Conservation (phyloP, 257 asterid genomes). For the Salvia rosmarinus region DNA sequence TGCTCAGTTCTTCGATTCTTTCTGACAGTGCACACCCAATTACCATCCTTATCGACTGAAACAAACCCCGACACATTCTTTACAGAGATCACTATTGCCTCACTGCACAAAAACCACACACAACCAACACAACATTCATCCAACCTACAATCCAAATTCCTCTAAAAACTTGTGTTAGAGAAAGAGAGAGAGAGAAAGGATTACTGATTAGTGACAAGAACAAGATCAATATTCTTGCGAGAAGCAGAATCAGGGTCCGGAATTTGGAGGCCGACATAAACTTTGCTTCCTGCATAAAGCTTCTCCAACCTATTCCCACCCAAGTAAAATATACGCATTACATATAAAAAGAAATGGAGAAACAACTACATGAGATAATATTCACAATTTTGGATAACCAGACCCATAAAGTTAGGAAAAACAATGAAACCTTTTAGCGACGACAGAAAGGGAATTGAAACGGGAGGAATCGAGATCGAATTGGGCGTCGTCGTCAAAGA, state of each 20-base stretch:
- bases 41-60: conserved; percentile 57
- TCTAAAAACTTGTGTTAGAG: not conserved
- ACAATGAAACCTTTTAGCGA: conserved; percentile 49
- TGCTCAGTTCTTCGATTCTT: conserved; percentile 44
- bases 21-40: conserved; percentile 59
- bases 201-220: conserved; percentile 68
- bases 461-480: conserved; percentile 50
- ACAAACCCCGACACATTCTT: conserved; percentile 56
- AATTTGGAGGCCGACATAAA: conserved; percentile 70
- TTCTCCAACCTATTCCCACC: conserved; percentile 55
- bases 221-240: conserved; percentile 67
- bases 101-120: conserved; percentile 58
- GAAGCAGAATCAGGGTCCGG: conserved; percentile 82
- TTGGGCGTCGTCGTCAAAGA: conserved; percentile 49
- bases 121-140: conserved; percentile 8
- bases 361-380: not conserved
- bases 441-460: conserved; percentile 58
- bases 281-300: conserved; percentile 65
- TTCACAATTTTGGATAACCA: not conserved
- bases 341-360: not conserved
- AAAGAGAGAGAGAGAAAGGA: not conserved
- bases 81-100: conserved; percentile 67
- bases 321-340: not conserved
- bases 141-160: conserved; percentile 12
- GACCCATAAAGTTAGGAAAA: not conserved